Evolutionary conservation across 495 filamentous ascomycete genomes (phyloP), one percentile per base, ranked within the genome.

Genomic region (Hyaloscypha finlandica): DNA sequence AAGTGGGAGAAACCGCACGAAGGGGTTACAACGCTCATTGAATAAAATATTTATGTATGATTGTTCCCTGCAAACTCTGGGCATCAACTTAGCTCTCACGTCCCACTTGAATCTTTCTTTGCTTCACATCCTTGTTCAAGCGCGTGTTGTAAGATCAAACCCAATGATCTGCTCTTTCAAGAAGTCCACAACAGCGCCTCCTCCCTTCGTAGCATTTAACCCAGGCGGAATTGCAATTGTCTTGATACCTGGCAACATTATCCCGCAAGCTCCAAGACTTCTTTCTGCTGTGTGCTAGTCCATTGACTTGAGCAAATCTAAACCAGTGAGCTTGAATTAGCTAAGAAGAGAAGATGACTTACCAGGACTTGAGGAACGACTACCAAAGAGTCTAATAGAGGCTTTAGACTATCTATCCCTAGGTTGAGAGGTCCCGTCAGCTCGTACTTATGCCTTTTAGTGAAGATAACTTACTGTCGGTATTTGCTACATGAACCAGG

Each of bases 301-400:
- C 63, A 65, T 58, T 65, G 54, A 32, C 63, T 65, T 29, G 54
- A 65, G 32, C 63, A 65, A 29, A 59, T 59, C 63, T 59, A 64
- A 22, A 25, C 25, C 4, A 63, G 42, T 64, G 6, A 64, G 61
- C 30, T 54, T 33, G 5, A 35, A 3, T 55, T 19, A 25, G 8
- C n/a, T 30, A 12, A 56, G 8, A 56, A 31, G 19, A 16, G 22
- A 8, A 52, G 14, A 35, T 6, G 16, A 25, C 35, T 19, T 48
- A 65, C 63, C 4, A 65, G 37, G 3, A 65, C 6, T 48, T 65
- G 22, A 8, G 54, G 63, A 20, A 20, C 19, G 22, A 29, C 29
- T 29, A 65, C 54, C 19, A 65, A 51, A 30, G 53, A 59, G 1
- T 42, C 29, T 3, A 65, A 30, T 5, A 59, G 37, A 14, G 37